Evolutionary conservation across 2,329 filamentous ascomycete species (phyloP), one percentile per base, ranked within the genome.

Genomic region (Colletotrichum sublineola): DNA sequence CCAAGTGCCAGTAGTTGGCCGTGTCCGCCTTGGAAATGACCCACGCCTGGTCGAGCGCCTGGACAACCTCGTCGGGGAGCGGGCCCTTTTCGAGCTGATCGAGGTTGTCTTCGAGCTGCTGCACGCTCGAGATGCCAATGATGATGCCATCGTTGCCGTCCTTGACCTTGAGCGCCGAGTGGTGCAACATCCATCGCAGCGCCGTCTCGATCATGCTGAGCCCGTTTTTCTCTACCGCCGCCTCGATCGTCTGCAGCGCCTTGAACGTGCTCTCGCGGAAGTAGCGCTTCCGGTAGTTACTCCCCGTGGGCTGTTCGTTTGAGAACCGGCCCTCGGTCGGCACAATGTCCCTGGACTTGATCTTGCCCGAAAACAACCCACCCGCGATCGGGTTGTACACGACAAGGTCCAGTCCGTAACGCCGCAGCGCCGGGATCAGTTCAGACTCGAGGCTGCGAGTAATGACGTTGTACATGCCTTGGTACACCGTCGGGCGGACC

Each of bases 381-480:
- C 94, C 94, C 1, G 93, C 93, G 67, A 96, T 85, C 1, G 94
- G 94, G 80, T 96, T 97, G 83, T 95, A 96, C 53, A 94, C 86
- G 9, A 96, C 93, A 57, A 96, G 87, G 74, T 95, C 92, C 31
- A 96, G 86, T 2, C 92, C 93, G 80, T 94, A 96, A 64, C 93
- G 89, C 31, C 90, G 89, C 78, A 92, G 95, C 31, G 91, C 90
- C 3, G 90, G 90, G 66, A 96, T 87, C 53, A 96, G 84, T 80
- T 96, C 94, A 0, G 88, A 80, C 80, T 96, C 94, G 74, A 96
- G 91, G 67, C 88, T 89, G 64, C 94, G 90, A 31, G 91, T 94
- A 75, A 95, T 93, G 69, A 89, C 90, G 81, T 96, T 96, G 82
- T 96, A 96, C 93, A 97, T 96, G 77, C 88, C 95, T 82, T 96